Base-by-base conservation (phyloP, 805 yeast genomes). In the Candida coquimbonensis region DNA sequence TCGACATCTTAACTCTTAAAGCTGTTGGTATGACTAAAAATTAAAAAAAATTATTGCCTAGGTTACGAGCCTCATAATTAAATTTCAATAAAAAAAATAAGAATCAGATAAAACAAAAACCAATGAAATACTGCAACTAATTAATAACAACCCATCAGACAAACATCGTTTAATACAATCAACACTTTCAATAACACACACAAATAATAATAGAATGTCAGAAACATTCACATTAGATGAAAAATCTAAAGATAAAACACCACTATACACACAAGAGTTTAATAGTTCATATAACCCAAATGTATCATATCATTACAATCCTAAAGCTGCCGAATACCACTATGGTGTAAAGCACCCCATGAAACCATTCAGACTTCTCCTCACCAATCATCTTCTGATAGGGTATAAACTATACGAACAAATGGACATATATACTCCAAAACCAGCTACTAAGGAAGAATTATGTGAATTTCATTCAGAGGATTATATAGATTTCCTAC, bases 311-410 rank as follows among this genome's bases (percentile, higher is more conserved):
- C 96, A 89, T 63, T 87, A 76, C 64, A 88, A 89, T 62, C 85
- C 88, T 34, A 80, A 82, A 42, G 93, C 43, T 16, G 40, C 50
- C 1, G 50, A 47, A 36, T 47, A 43, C 36, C 50, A 47, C 19
- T 93, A 93, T 63, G 98, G 98, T 47, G 93, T 96, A 5, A 96
- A 96, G 27, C 99, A 93, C 66, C 97, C 97, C 36, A 93, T 93
- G 99, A 93, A 93, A 64, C 99, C 99, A 24, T 97, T 91, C 65
- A 81, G 99, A 62, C 89, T 93, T 69, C 84, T 98, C 79, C 90
- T 93, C 96, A 95, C 98, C 8, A 98, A 93, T 65, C 87, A 96
- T 37, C 74, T 93, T 59, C 87, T 93, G 53, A 91, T 93, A 96
- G 90, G 91, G 68, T 93, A 93, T 65, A 98, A 97, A 1, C 75